Conservation (phyloP, 2,329 filamentous ascomycete species). For the Microcera coccophila region DNA sequence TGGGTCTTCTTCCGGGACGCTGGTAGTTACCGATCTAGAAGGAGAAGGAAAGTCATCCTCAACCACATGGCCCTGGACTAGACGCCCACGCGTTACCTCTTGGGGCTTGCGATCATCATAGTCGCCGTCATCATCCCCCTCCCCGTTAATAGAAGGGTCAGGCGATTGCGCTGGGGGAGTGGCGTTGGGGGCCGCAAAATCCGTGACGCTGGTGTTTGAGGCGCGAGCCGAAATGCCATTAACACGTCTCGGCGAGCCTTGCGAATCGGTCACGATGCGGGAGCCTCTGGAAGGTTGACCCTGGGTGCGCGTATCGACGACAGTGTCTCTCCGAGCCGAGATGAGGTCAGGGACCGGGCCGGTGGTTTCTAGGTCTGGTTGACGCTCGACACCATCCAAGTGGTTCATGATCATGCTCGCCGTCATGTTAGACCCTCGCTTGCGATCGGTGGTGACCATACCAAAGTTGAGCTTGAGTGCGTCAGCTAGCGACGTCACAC, state of each 20-base stretch:
- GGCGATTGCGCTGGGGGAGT: constrained; percentile 24
- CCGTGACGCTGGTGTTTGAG: constrained; percentile 8
- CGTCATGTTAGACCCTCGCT: constrained; percentile 65
- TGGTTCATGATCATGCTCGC: constrained; percentile 74
- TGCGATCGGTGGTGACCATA: constrained; percentile 83
- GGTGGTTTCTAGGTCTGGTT: constrained; percentile 38
- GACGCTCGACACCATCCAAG: constrained; percentile 56
- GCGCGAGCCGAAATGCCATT: constrained; percentile 21
- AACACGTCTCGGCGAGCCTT: constrained; percentile 41
- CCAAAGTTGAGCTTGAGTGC: constrained; percentile 96
- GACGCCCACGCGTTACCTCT: constrained; percentile 85
- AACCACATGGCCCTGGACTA: constrained; percentile 92
- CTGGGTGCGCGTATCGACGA: constrained; percentile 18
- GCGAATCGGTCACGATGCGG: constrained; percentile 38
- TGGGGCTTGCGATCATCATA: constrained; percentile 78
- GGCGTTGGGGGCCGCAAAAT: constrained; percentile 12
- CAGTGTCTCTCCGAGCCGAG: constrained; percentile 14
- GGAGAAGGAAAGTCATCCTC: constrained; percentile 89
- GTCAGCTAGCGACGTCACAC: constrained; percentile 92
- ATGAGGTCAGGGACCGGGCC: constrained; percentile 16
- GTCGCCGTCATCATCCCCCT: constrained; percentile 39
- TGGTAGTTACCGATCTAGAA: constrained; percentile 64
- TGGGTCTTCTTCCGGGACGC: constrained; percentile 66
- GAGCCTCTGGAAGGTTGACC: constrained; percentile 21
- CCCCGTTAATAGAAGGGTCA: constrained; percentile 30